A percentile compares a stretch with the other conserved stretches of the same genome.
Evolutionary conservation across 805 yeast genomes (phyloP).

Genomic region (Ogataea pilisensis): DNA sequence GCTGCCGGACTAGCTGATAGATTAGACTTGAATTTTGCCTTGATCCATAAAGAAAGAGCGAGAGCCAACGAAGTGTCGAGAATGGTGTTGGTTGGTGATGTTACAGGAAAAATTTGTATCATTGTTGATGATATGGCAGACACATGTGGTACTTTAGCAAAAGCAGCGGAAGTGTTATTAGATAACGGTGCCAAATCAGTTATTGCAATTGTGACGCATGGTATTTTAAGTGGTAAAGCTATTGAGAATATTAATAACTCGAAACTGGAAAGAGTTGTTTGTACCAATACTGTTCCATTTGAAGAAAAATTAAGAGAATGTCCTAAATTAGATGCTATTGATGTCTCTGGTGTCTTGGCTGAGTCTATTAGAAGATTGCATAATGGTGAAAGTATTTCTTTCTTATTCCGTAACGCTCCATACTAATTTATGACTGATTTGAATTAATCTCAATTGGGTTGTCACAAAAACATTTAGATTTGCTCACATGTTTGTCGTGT

Average conservation of each 20-base stretch:
- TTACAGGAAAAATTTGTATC: conserved; percentile 66
- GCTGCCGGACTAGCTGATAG: conserved; percentile 84
- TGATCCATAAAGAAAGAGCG: conserved; percentile 81
- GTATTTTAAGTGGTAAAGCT: conserved; percentile 73
- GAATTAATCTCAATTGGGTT: too few relatives aligned
- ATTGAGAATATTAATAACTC: conserved; percentile 66
- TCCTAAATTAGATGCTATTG: conserved; percentile 63
- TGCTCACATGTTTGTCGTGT: too few relatives aligned
- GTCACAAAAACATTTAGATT: too few relatives aligned
- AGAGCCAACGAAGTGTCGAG: conserved; percentile 78
- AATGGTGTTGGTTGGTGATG: conserved; percentile 87
- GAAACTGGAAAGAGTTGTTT: conserved; percentile 62
- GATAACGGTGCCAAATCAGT: conserved; percentile 68
- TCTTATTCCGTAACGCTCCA: conserved; percentile 69
- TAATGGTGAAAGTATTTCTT: conserved; percentile 82
- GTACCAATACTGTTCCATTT: conserved; percentile 79
- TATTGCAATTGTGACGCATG: conserved; percentile 81
- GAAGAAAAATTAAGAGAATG: conserved; percentile 56
- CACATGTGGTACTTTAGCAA: conserved; percentile 81
- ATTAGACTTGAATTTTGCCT: conserved; percentile 74
- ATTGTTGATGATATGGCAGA: conserved; percentile 89
- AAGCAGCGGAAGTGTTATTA: conserved; percentile 72
- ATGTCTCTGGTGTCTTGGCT: conserved; percentile 69
- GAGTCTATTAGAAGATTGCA: conserved; percentile 83
- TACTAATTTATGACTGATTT: conserved; percentile 21